Evolutionary conservation across 169 alveolate genomes (phyloP).

Genomic region (Hepatocystis sp.): DNA sequence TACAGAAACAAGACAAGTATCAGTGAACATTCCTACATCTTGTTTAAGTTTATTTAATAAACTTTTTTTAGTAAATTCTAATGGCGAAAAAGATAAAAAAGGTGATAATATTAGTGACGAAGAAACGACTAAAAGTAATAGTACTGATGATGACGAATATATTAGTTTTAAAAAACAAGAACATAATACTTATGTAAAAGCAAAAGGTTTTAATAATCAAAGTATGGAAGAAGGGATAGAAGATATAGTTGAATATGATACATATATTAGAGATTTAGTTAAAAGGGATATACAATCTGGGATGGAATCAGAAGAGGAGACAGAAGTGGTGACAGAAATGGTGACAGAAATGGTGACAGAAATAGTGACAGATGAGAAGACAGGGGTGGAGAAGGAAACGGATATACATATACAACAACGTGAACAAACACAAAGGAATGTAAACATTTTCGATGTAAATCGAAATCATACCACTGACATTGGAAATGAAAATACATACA

Average conservation of each 20-base stretch:
- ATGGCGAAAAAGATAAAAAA: constrained; percentile 18
- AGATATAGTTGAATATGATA: constrained; percentile 12
- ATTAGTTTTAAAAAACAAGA: background rate
- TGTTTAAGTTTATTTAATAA: constrained; percentile 35
- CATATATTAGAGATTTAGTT: constrained; percentile 3
- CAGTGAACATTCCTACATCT: constrained; percentile 23
- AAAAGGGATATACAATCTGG: background rate
- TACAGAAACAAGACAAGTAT: background rate
- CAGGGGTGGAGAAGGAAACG: no score
- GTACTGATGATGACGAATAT: constrained; percentile 8
- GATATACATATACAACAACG: no score
- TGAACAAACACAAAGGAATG: no score
- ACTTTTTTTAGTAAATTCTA: constrained; percentile 31
- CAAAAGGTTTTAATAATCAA: background rate
- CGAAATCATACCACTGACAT: no score
- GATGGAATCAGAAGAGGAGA: background rate
- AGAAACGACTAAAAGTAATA: no score
- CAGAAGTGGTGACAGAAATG: no score
- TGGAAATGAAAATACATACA: background rate
- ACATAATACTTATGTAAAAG: background rate
- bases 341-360: no score
- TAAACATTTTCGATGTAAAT: no score
- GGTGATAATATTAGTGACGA: no score
- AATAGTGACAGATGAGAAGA: no score
- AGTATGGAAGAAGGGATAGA: constrained; percentile 27